Percentiles rank a stretch among this genome's conserved stretches.
These are phyloP conservation scores for Talaromyces stipitatus DNA, from an alignment of 495 filamentous ascomycete species.

Conservation along the genomic window DNA sequence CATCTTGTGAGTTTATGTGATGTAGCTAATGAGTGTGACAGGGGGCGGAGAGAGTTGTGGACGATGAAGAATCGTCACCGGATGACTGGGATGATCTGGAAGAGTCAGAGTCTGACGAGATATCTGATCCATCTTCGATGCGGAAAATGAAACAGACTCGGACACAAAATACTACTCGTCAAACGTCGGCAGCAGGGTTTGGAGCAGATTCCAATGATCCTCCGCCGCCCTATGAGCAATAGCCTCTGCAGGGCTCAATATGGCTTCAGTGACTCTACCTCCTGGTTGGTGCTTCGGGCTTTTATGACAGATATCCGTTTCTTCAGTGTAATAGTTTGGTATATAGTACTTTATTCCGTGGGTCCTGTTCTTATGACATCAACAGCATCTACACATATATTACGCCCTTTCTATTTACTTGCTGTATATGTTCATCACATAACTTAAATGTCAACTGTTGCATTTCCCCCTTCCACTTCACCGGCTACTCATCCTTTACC, in stretches of 20 bases:
- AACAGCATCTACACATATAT: not conserved
- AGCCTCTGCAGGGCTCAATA: not conserved
- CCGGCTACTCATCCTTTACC: not conserved
- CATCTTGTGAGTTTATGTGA: not conserved
- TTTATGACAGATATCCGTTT: no score
- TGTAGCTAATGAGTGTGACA: not conserved
- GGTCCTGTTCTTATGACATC: no score
- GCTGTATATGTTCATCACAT: not conserved
- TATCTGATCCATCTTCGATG: not conserved
- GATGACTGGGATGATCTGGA: not conserved
- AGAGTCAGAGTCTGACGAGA: not conserved
- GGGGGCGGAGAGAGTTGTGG: not conserved
- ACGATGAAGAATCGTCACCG: not conserved
- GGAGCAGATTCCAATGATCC: not conserved
- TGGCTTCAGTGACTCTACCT: no score
- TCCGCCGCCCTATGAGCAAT: conserved; percentile 4
- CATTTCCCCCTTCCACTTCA: not conserved
- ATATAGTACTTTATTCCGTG: no score
- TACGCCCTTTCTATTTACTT: not conserved
- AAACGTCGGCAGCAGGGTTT: not conserved
- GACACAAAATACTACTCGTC: not conserved
- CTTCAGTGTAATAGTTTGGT: no score
- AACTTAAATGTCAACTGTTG: not conserved
- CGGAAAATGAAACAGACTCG: not conserved
- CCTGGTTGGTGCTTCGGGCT: no score